Conservation (phyloP, 495 filamentous ascomycete genomes). For the Aspergillus cavernicola region DNA sequence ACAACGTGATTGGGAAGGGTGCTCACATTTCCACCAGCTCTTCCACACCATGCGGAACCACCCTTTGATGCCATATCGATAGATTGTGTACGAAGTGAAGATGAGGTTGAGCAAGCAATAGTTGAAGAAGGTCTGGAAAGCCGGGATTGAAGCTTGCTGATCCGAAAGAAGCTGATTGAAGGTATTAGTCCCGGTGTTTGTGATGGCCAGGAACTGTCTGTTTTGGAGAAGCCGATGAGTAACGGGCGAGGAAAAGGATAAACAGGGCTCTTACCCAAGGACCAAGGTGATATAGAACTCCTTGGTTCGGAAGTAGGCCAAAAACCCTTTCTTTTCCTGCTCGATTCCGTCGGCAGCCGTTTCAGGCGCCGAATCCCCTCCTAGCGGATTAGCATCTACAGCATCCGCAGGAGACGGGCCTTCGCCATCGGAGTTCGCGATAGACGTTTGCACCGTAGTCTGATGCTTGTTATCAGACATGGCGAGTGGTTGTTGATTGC, state of each 20-base stretch:
- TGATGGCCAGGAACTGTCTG: conserved; percentile 80
- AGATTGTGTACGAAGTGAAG: conserved; percentile 79
- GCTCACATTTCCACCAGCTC: conserved; percentile 81
- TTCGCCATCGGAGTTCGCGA: conserved; percentile 20
- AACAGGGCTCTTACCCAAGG: conserved; percentile 57
- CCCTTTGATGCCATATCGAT: conserved; percentile 71
- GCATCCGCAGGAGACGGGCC: conserved; percentile 22
- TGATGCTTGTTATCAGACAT: conserved; percentile 32
- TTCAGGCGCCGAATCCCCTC: conserved; percentile 16
- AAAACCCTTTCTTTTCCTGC: conserved; percentile 54
- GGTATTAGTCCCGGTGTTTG: conserved; percentile 86
- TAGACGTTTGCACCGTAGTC: conserved; percentile 24
- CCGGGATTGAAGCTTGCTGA: conserved; percentile 79
- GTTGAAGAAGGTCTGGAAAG: conserved; percentile 94
- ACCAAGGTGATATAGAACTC: conserved; percentile 83
- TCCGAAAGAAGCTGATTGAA: conserved; percentile 71
- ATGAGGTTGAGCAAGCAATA: conserved; percentile 81
- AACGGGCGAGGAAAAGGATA: neutral
- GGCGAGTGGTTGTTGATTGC: too few species aligned
- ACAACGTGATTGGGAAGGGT: neutral
- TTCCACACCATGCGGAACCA: conserved; percentile 59
- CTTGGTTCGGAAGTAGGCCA: conserved; percentile 74
- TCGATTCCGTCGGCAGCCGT: conserved; percentile 35
- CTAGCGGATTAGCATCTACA: neutral
- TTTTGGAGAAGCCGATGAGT: neutral